Base-by-base conservation (phyloP, 495 filamentous ascomycete genomes). In the Aspergillus hancockii region DNA sequence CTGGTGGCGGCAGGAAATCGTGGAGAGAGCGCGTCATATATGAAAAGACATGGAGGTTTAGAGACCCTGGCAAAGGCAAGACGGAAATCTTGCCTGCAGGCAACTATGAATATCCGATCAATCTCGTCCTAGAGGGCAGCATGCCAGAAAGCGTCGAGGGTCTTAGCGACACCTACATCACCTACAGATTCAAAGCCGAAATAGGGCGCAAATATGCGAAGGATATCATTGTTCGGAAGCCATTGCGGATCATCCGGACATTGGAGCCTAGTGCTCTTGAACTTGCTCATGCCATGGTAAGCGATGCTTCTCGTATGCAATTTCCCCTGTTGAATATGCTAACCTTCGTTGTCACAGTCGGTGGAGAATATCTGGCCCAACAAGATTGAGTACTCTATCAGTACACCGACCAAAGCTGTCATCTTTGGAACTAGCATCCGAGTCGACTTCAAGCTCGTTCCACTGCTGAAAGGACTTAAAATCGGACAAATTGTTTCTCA, bases 311-410 rank as follows among this genome's bases (percentile, higher is more conserved):
- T 23, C n/a, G 32, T 23, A n/a, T 50, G 16, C 50, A 16, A 36
- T 18, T 38, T 40, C 18, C 32, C 57, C 23, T 41, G n/a, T 38
- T 36, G 38, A 55, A 43, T 63, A n/a, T 62, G 53, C 68, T 60
- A 59, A 36, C 19, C 13, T 30, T 14, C 13, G 7, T 34, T 21
- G 8, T 34, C 23, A 41, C 58, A 86, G 84, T 82, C 88, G n/a
- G 87, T 96, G 53, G 90, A 96, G 71, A 96, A 96, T 66, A 84
- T 94, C 55, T 98, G 94, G 94, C 85, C 90, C 12, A 90, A 93
- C 73, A 98, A 98, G 78, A 83, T 97, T 65, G 87, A 94, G 67
- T 98, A 98, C 70, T 89, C 89, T 8, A 88, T 98, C 57, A 86
- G 87, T 59, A 87, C 93, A 8, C 93, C 94, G 3, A 90, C 88